These are phyloP conservation scores for Aspergillus neotritici DNA, from an alignment of 2,329 filamentous ascomycete genomes.

Conservation along the genomic window DNA sequence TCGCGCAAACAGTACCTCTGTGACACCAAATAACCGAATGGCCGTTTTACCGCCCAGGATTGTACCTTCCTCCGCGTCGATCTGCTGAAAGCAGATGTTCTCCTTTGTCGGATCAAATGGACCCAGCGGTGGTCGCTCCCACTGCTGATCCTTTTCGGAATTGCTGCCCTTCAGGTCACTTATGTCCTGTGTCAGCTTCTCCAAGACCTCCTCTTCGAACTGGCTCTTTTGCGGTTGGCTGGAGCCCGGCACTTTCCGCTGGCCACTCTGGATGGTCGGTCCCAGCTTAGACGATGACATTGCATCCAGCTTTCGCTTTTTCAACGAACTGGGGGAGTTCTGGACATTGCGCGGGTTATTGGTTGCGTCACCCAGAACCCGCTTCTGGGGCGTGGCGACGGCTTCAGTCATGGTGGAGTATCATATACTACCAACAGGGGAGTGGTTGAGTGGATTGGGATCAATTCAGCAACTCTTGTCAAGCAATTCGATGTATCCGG, in stretches of 20 bases:
- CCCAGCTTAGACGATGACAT: constrained; percentile 50
- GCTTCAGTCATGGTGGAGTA: constrained; percentile 36
- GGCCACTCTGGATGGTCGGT: constrained; percentile 56
- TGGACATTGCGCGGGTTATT: constrained; percentile 59
- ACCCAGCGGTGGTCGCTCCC: constrained; percentile 63
- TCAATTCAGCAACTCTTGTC: too few relatives aligned
- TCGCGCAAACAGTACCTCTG: constrained; percentile 51
- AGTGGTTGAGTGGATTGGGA: too few relatives aligned
- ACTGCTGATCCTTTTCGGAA: constrained; percentile 87
- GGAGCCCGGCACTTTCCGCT: constrained; percentile 53
- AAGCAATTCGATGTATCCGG: too few relatives aligned
- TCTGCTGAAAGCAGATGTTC: constrained; percentile 84
- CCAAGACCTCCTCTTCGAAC: constrained; percentile 89
- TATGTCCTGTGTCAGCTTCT: constrained; percentile 94
- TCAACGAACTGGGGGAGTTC: constrained; percentile 53
- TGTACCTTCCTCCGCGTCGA: constrained; percentile 87
- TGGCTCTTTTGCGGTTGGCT: constrained; percentile 72
- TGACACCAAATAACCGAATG: constrained; percentile 91
- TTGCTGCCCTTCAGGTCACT: constrained; percentile 78
- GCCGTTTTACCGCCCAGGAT: constrained; percentile 69
- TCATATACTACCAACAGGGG: constrained; percentile 10
- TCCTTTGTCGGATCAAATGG: constrained; percentile 61
- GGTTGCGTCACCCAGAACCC: constrained; percentile 63
- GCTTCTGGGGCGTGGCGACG: constrained; percentile 57
- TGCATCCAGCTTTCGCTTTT: constrained; percentile 76